Conservation (phyloP, 306 rosid genomes). For the Cicer yamashitae region DNA sequence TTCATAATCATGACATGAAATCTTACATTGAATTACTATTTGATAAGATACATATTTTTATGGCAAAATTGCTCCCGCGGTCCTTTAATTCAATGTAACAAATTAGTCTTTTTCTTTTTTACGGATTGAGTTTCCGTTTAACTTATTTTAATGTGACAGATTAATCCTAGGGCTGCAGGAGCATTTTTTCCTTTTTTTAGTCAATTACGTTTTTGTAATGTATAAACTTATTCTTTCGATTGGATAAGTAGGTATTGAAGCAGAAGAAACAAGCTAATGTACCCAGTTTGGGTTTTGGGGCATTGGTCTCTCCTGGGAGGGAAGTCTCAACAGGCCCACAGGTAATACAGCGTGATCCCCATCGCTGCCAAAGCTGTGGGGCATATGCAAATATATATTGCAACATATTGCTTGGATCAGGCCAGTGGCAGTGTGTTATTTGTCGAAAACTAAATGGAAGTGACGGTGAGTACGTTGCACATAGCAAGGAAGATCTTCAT, state of each 20-base stretch:
- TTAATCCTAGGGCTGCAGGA: no score
- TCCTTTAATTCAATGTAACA: no score
- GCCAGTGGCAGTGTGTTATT: constrained; percentile 98
- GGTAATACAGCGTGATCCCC: constrained; percentile 88
- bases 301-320: constrained; percentile 90
- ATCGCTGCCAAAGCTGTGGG: constrained; percentile 94
- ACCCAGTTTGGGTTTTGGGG: constrained; percentile 99
- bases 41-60: not conserved
- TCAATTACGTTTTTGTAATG: not conserved
- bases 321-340: constrained; percentile 81
- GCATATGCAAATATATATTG: constrained; percentile 88
- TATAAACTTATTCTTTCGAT: constrained; percentile 32
- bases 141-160: no score
- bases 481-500: constrained; percentile 74
- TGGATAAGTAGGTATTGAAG: constrained; percentile 70
- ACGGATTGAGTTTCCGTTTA: no score
- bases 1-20: constrained; percentile 18
- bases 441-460: constrained; percentile 86
- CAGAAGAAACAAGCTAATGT: constrained; percentile 88
- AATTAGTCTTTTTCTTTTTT: no score
- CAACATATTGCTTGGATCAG: constrained; percentile 89
- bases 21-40: constrained; percentile 12
- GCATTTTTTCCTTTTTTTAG: not conserved
- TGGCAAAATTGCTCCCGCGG: no score
- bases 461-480: constrained; percentile 81